phyloP scores from a whole-genome alignment of 2,329 filamentous ascomycete species.

The Arachnopeziza araneosa region DNA sequence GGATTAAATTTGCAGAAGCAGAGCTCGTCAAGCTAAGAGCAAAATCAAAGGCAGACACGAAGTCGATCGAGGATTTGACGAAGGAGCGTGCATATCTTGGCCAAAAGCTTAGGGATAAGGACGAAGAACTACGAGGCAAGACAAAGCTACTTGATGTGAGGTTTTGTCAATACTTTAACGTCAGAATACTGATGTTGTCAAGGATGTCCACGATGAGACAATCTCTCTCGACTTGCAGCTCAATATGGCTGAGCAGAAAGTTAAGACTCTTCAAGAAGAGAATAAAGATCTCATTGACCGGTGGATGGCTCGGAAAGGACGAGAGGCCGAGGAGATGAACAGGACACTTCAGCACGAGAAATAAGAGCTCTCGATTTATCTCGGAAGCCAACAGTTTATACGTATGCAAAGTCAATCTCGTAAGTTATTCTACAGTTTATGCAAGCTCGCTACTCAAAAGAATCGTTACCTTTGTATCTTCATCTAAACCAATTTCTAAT shows the following conservation, averaged over 20 bases:
- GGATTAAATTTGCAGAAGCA: conserved; percentile 55
- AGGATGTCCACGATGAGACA: conserved; percentile 89
- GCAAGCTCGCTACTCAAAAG: neutral
- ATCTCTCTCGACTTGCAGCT: conserved; percentile 82
- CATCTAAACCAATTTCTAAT: neutral
- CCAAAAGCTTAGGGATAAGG: conserved; percentile 68
- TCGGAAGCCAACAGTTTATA: neutral
- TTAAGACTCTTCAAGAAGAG: conserved; percentile 67
- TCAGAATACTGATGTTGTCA: neutral
- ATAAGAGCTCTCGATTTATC: neutral
- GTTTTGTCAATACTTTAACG: neutral
- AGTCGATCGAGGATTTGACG: conserved; percentile 56
- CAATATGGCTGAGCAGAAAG: conserved; percentile 74
- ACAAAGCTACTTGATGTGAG: conserved; percentile 70
- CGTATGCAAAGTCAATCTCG: neutral
- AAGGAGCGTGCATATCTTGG: conserved; percentile 56
- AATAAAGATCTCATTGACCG: conserved; percentile 85
- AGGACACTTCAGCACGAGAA: conserved; percentile 33
- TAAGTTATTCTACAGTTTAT: neutral
- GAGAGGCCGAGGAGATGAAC: conserved; percentile 87
- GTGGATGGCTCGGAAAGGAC: conserved; percentile 84
- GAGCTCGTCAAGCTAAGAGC: conserved; percentile 60
- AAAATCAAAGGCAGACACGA: conserved; percentile 53
- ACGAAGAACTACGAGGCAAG: conserved; percentile 80
- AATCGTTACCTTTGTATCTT: neutral